These are phyloP conservation scores for Salix suchowensis DNA, from an alignment of 345 rosid genomes.

Conservation along the genomic window DNA sequence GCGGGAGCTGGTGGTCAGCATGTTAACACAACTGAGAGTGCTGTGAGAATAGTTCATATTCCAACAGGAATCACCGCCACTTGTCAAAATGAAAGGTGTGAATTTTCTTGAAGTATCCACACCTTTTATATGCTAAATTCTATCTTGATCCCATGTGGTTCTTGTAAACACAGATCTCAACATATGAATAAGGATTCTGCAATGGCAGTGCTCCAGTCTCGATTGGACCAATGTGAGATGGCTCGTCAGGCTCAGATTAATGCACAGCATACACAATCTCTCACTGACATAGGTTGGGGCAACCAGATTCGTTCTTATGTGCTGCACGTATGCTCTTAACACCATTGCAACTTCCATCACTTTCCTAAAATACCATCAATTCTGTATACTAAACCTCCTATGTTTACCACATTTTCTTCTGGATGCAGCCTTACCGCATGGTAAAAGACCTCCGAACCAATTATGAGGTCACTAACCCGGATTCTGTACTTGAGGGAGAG, in stretches of 20 bases:
- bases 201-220: conserved; percentile 90
- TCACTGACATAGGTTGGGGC: conserved; percentile 90
- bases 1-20: conserved; percentile 96
- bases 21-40: conserved; percentile 92
- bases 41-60: conserved; percentile 85
- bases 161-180: conserved; percentile 50
- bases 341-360: not conserved
- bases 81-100: conserved; percentile 87
- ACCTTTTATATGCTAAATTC: not conserved
- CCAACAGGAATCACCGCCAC: conserved; percentile 91
- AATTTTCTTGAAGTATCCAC: not conserved
- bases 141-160: not conserved
- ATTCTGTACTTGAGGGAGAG: conserved; percentile 85
- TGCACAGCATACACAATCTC: conserved; percentile 85
- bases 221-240: conserved; percentile 85
- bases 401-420: not conserved
- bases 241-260: conserved; percentile 88
- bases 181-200: conserved; percentile 93
- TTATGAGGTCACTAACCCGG: conserved; percentile 85
- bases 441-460: conserved; percentile 93
- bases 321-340: conserved; percentile 56
- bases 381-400: not conserved
- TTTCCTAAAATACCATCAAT: not conserved
- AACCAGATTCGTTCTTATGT: conserved; percentile 89
- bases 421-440: conserved; percentile 77